These are phyloP conservation scores for Corylus heterophylla DNA, from an alignment of 306 rosid species.

Conservation along the genomic window DNA sequence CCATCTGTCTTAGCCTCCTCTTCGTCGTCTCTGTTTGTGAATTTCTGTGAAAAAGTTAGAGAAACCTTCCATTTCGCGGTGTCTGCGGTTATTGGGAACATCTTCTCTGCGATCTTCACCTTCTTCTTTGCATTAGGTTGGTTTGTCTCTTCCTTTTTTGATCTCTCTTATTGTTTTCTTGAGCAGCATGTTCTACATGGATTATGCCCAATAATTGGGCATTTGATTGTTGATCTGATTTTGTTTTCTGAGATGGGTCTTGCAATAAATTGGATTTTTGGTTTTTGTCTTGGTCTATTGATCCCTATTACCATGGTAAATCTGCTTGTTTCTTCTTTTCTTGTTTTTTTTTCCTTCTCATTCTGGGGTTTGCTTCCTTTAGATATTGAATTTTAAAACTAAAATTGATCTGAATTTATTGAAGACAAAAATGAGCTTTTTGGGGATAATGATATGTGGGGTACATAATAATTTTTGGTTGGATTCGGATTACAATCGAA, in stretches of 20 bases:
- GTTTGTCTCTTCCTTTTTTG: background rate
- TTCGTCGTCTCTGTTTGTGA: slow-evolving; percentile 47
- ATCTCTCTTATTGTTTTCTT: background rate
- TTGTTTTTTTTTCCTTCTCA: background rate
- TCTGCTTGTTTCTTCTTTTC: background rate
- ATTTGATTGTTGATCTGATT: background rate
- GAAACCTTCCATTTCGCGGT: slow-evolving; percentile 63
- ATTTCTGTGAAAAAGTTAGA: slow-evolving; percentile 62
- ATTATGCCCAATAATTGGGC: background rate
- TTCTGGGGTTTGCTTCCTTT: background rate
- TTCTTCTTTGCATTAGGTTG: slow-evolving; percentile 94
- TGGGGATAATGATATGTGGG: slow-evolving; percentile 24
- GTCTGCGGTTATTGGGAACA: slow-evolving; percentile 75
- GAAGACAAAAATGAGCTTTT: slow-evolving; percentile 18
- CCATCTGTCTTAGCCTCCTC: slow-evolving; percentile 56
- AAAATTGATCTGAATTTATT: background rate
- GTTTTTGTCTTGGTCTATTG: background rate
- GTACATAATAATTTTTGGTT: slow-evolving; percentile 29
- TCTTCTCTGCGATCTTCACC: slow-evolving; percentile 96
- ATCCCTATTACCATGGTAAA: background rate
- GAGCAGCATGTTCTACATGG: background rate
- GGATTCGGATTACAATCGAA: slow-evolving; percentile 16
- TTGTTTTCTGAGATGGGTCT: background rate
- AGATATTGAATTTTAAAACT: background rate
- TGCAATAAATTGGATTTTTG: background rate